phyloP scores from a whole-genome alignment of 495 filamentous ascomycete genomes.

The Neurospora sp. region DNA sequence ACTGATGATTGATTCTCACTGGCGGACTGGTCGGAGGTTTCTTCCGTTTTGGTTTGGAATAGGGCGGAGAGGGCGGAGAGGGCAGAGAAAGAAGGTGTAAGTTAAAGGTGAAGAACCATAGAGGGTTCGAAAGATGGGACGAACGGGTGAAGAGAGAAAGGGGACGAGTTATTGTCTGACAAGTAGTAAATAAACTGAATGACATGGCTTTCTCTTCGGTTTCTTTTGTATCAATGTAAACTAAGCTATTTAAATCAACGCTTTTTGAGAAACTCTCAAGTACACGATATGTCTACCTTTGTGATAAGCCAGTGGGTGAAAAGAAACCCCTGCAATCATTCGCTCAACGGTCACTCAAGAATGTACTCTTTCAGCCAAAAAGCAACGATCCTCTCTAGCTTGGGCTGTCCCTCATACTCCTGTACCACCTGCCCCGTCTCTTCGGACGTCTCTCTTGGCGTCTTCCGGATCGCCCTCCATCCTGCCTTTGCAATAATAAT shows the following conservation, averaged over 20 bases:
- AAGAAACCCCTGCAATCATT: background rate
- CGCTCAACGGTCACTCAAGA: background rate
- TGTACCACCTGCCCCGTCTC: background rate
- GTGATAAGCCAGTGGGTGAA: background rate
- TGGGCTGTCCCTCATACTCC: background rate
- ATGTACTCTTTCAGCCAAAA: background rate
- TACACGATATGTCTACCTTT: background rate
- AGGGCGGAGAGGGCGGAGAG: no score
- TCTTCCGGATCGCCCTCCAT: background rate
- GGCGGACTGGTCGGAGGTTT: no score
- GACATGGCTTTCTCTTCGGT: no score
- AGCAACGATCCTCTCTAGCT: background rate
- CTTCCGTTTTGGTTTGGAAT: no score
- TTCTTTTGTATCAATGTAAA: background rate
- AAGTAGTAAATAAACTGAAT: no score
- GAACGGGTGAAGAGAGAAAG: no score
- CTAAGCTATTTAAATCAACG: background rate
- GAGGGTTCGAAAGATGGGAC: no score
- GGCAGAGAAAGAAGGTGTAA: no score
- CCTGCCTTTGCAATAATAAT: background rate
- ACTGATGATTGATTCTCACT: no score
- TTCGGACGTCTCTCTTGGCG: no score
- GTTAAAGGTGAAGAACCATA: no score
- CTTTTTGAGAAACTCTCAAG: background rate
- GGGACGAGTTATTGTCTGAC: no score